phyloP scores from a whole-genome alignment of 805 yeast species.

The Metschnikowia rubicola region DNA sequence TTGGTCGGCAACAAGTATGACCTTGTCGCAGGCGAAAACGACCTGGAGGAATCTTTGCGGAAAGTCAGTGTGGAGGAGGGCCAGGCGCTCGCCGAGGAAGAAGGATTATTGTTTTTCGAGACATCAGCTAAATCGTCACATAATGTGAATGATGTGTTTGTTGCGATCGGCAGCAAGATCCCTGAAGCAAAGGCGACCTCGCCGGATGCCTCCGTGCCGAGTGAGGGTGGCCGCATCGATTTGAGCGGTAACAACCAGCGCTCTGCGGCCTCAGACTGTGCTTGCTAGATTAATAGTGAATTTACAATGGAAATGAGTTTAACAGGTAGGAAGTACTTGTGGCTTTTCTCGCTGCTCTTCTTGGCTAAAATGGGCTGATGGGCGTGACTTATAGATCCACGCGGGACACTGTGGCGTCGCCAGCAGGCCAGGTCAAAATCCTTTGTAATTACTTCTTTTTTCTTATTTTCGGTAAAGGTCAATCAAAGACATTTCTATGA shows the following conservation, averaged over 20 bases:
- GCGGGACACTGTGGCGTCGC: too few species aligned
- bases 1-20: constrained; percentile 79
- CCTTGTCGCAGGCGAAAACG: constrained; percentile 44
- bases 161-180: constrained; percentile 84
- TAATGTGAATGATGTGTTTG: constrained; percentile 87
- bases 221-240: constrained; percentile 28
- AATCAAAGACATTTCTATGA: too few species aligned
- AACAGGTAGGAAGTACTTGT: too few species aligned
- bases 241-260: constrained; percentile 25
- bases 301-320: background rate
- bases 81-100: constrained; percentile 81
- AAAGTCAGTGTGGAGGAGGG: constrained; percentile 89
- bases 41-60: constrained; percentile 51
- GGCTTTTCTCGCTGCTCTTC: too few species aligned
- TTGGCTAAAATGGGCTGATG: too few species aligned
- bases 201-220: constrained; percentile 11
- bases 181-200: constrained; percentile 43
- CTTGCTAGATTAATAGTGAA: constrained; percentile 8
- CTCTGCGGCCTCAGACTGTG: constrained; percentile 17
- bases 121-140: constrained; percentile 89
- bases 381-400: too few species aligned
- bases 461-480: too few species aligned
- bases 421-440: too few species aligned
- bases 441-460: too few species aligned
- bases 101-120: constrained; percentile 85